Evolutionary conservation across 2,329 filamentous ascomycete genomes (phyloP), one percentile per base, ranked within the genome.

Genomic region (Hortaea sp.): DNA sequence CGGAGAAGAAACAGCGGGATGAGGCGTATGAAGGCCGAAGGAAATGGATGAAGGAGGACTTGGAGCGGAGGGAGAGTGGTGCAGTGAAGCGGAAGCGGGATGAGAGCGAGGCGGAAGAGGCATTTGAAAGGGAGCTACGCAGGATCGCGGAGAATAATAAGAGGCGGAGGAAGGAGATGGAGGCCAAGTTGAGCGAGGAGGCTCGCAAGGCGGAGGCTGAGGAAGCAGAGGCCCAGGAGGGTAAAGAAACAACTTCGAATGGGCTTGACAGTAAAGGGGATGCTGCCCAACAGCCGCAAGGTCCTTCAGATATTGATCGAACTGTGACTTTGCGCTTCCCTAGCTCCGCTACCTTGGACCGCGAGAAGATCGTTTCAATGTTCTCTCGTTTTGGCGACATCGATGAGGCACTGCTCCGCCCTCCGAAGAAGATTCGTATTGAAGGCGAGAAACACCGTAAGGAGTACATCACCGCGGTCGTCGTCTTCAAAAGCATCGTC

Each of bases 21-120:
- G 81, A 85, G 43, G 73, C 82, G 50, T 84, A 94, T 67, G 81
- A 86, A 57, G 79, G 80, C 41, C 77, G 82, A 65, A 74, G 84
- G 56, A 73, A 85, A 61, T 76, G 79, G 55, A 85, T 94, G 77
- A 85, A 86, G 53, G 88, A 94, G 60, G 88, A 95, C 60, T 69
- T 97, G 43, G 88, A 95, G 67, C 76, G 79, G 28, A 73, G 85
- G 13, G 90, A 95, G 65, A 71, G 77, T 29, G 56, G 60, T 6
- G 51, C 50, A 10, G 67, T 71, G 53, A 64, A 71, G 49, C 67
- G 73, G 43, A 65, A 69, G n/a, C 63, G 65, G 1, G 68, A 67
- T 31, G 69, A 69, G 35, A 58, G 61, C 31, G 70, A 71, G 29
- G 43, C 31, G 30, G 81, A 81, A 2, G 71, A 80, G 43, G 81